Percentiles rank a stretch among this genome's conserved stretches.
Evolutionary conservation across 2,329 filamentous ascomycete species (phyloP).

Genomic region (Helotiales sp.): DNA sequence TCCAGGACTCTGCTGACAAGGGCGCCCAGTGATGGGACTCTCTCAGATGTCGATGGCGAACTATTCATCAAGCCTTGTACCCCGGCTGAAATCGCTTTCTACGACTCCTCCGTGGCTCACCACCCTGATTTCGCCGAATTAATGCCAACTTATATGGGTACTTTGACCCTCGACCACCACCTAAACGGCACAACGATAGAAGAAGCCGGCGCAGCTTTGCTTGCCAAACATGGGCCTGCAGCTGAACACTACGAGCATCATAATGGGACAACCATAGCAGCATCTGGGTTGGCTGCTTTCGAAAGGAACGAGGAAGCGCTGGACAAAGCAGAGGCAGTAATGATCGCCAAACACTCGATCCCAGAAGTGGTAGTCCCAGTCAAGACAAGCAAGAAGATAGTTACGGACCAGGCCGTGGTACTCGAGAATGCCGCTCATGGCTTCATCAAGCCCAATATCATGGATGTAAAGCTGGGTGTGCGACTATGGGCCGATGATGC

Average conservation of each 20-base stretch:
- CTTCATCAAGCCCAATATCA: slow-evolving; percentile 83
- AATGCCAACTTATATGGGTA: slow-evolving; percentile 87
- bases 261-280: slow-evolving; percentile 52
- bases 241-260: slow-evolving; percentile 15
- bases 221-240: slow-evolving; percentile 39
- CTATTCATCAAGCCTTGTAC: slow-evolving; percentile 96
- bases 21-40: slow-evolving; percentile 77
- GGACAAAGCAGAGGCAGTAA: slow-evolving; percentile 14
- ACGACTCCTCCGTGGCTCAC: slow-evolving; percentile 67
- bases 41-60: slow-evolving; percentile 81
- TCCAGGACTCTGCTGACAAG: slow-evolving; percentile 26
- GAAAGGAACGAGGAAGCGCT: slow-evolving; percentile 18
- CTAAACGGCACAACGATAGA: slow-evolving; percentile 54
- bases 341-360: slow-evolving; percentile 38
- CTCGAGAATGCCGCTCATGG: slow-evolving; percentile 83
- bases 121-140: slow-evolving; percentile 78
- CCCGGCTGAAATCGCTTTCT: slow-evolving; percentile 83
- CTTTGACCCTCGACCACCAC: slow-evolving; percentile 69
- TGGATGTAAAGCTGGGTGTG: slow-evolving; percentile 90
- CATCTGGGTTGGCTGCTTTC: slow-evolving; percentile 37
- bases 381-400: slow-evolving; percentile 54
- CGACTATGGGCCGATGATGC: slow-evolving; percentile 83
- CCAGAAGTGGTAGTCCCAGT: slow-evolving; percentile 35
- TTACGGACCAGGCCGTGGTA: slow-evolving; percentile 80
- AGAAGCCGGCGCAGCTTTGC: slow-evolving; percentile 51